Base-by-base conservation (phyloP, 2,329 filamentous ascomycete species). In the Achaetomium macrosporum region DNA sequence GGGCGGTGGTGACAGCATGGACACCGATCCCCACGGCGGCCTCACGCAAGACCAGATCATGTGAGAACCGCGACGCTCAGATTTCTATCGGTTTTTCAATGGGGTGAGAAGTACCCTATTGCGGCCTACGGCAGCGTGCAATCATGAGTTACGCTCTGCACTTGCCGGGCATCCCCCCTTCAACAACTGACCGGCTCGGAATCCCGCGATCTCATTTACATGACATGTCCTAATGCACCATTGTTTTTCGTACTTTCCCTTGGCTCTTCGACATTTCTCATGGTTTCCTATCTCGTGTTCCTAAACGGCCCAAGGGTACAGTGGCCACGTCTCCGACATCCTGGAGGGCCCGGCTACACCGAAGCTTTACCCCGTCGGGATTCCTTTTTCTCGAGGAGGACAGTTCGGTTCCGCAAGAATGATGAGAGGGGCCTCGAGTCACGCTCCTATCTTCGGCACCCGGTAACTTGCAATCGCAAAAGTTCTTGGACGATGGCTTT, bases 41-140 rank as follows among this genome's bases (percentile, higher is more conserved):
- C 73, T 95, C 67, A 95, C 90, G n/a, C 93, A 97, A 72, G 92
- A 97, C 68, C 91, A 97, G 76, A 96, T 97, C 73, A 96, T 97
- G 91, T 97, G 57, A 63, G 36, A 30, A 42, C 36, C 10, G 37
- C 35, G 16, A 33, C 31, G 35, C n/a, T 25, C 8, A n/a, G 36
- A 16, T 33, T 1, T 42, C 42, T 29, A 44, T 17, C 6, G 19
- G 35, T 5, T n/a, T 37, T 37, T 35, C 11, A 15, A 11, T 3
- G 33, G 35, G 7, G 35, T 7, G 11, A 4, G 15, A 37, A 16
- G 4, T n/a, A 16, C n/a, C n/a, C n/a, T n/a, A 8, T 37, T 16
- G 2, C 15, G 35, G 15, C n/a, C 4, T 35, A 5, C 4, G 8
- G n/a, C 29, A 33, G n/a, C n/a, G 12, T 7, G 2, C 30, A 25